Base-by-base conservation (phyloP, 805 yeast species). In the Scheffersomyces stipitis region DNA sequence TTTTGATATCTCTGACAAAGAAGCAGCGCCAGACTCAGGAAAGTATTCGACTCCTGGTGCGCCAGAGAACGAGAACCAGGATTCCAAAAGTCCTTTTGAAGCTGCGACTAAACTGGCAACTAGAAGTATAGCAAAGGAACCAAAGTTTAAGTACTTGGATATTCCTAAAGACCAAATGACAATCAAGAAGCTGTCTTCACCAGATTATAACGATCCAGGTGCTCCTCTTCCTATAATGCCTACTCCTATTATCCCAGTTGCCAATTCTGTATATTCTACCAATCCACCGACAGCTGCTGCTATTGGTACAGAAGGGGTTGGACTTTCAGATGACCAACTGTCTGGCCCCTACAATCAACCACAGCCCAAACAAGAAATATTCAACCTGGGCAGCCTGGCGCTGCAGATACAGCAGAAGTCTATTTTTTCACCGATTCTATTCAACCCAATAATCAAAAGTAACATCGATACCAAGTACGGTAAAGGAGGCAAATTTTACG, bases 401-500 rank as follows among this genome's bases (percentile, higher is more conserved):
- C 12, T 5, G 30, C 14, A 28, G 30, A 6, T 13, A 2, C 28
- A 28, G 3, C 40, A 31, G 34, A 75, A 64, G 38, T 86, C 96
- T 29, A 78, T 83, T 0, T 90, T 88, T 60, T 86, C 96, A 0
- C 95, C 96, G 0, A 66, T 89, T 28, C 72, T 75, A 28, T 90
- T 89, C 62, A 84, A 86, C 49, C 96, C 96, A 0, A 74, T 83
- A 14, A 83, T 87, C 37, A 81, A 80, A 38, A 75, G 77, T 31
- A 80, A 76, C 40, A 81, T 91, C 27, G 98, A 91, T 54, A 80
- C 85, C 38, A 91, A 91, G 52, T 91, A 91, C 51, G 82, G 83
- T 9, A 74, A 75, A 45, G 99, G 99, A 4, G 99, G 99, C 2
- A 85, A 90, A 52, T 91, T 86, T 54, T 89, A 81, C 54, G 86